Evolutionary conservation across 1,284 basidiomycete genomes (phyloP).

Genomic region (Malassezia obtusa): DNA sequence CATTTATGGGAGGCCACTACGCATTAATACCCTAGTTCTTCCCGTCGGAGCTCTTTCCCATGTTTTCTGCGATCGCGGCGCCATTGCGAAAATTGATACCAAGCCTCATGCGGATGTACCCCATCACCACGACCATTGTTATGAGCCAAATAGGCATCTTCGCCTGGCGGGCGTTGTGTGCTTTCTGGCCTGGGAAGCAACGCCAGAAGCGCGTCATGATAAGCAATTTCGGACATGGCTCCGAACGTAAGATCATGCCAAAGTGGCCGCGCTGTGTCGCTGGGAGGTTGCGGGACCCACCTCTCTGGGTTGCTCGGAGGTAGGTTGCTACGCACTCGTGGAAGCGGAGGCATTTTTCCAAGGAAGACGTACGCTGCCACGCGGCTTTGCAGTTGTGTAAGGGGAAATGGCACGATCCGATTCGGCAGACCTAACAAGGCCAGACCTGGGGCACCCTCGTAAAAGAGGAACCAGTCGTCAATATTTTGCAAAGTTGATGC

Average conservation of each 20-base stretch:
- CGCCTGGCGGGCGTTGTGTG: neutral
- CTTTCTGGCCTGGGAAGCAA: conserved; percentile 4
- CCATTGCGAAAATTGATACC: conserved; percentile 11
- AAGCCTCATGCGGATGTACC: conserved; percentile 4
- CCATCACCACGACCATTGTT: conserved; percentile 8
- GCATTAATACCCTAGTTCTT: conserved; percentile 19
- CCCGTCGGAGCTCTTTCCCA: conserved; percentile 17
- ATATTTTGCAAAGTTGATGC: conserved; percentile 23
- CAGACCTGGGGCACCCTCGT: conserved; percentile 23
- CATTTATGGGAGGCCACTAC: conserved; percentile 27
- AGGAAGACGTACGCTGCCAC: conserved; percentile 19
- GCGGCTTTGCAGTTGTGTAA: conserved; percentile 31
- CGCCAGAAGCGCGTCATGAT: conserved; percentile 25
- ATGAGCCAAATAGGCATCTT: neutral
- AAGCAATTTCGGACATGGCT: conserved; percentile 12
- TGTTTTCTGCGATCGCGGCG: conserved; percentile 13
- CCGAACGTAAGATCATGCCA: conserved; percentile 7
- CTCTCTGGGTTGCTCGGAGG: conserved; percentile 18
- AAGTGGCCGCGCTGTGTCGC: neutral
- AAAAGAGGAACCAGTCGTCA: conserved; percentile 43
- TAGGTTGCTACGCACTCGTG: conserved; percentile 18
- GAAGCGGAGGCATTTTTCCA: conserved; percentile 13
- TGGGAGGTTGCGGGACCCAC: conserved; percentile 15
- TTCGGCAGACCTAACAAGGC: conserved; percentile 34
- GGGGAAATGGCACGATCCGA: conserved; percentile 40